phyloP scores from a whole-genome alignment of 2,329 filamentous ascomycete species.

The Lizonia empirigonia region DNA sequence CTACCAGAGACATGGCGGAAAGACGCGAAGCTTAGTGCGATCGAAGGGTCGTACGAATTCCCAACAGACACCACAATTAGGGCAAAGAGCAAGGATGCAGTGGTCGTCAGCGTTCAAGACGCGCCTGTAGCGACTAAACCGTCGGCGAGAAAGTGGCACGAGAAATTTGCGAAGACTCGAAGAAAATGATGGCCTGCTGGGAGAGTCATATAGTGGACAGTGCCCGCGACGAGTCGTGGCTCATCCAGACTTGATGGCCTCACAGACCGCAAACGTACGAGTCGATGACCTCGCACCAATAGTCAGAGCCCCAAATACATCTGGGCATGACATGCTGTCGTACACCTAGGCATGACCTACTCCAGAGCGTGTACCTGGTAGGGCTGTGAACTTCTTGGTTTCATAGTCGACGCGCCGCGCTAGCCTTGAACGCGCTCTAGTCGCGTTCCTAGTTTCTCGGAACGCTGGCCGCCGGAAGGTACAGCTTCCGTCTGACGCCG shows the following conservation, averaged over 20 bases:
- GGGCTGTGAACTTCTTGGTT: slow-evolving; percentile 1
- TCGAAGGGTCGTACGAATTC: slow-evolving; percentile 40
- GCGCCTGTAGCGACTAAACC: slow-evolving; percentile 27
- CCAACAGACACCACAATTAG: slow-evolving; percentile 43
- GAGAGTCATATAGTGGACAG: slow-evolving; percentile 16
- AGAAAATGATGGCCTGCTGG: slow-evolving; percentile 29
- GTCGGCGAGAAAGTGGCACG: slow-evolving; percentile 49
- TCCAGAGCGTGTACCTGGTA: background rate
- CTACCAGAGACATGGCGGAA: slow-evolving; percentile 48
- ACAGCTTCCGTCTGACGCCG: slow-evolving; percentile 22
- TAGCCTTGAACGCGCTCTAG: slow-evolving; percentile 1
- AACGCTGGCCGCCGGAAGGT: background rate
- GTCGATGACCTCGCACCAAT: background rate
- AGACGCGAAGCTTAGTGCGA: slow-evolving; percentile 40
- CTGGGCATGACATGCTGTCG: background rate
- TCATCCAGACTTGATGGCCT: slow-evolving; percentile 1
- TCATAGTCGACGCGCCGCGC: background rate
- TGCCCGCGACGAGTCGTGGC: slow-evolving; percentile 14
- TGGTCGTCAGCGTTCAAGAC: slow-evolving; percentile 9
- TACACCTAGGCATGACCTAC: background rate
- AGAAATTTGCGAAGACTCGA: slow-evolving; percentile 45
- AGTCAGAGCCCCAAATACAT: background rate
- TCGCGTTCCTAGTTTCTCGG: slow-evolving; percentile 5
- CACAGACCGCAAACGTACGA: slow-evolving; percentile 2
- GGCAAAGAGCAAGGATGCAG: slow-evolving; percentile 23